These are phyloP conservation scores for Hortaea werneckii DNA, from an alignment of 2,329 filamentous ascomycete species.

Conservation along the genomic window DNA sequence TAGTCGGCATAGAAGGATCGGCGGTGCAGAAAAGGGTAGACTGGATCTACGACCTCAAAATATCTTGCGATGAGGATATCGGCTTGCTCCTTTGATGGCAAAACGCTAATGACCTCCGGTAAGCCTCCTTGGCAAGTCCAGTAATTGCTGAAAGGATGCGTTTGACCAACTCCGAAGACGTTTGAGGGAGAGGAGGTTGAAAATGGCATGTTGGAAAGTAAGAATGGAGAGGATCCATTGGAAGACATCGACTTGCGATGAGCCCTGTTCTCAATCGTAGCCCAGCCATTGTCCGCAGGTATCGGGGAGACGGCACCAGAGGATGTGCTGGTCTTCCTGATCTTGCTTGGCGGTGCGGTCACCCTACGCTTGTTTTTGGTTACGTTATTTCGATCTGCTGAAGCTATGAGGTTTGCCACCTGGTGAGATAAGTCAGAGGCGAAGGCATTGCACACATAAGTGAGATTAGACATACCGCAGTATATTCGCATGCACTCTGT, in stretches of 20 bases:
- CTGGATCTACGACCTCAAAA: constrained; percentile 58
- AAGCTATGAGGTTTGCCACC: constrained; percentile 60
- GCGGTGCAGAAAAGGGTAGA: constrained; percentile 71
- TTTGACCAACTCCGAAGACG: constrained; percentile 69
- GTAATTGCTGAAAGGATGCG: constrained; percentile 74
- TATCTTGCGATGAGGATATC: constrained; percentile 53
- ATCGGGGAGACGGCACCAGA: constrained; percentile 14
- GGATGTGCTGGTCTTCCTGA: constrained; percentile 20
- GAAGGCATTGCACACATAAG: too few species aligned
- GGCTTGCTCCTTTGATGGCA: constrained; percentile 66
- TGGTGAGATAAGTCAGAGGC: constrained; percentile 23
- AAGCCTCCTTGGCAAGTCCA: constrained; percentile 72
- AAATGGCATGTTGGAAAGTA: constrained; percentile 64
- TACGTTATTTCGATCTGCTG: constrained; percentile 36
- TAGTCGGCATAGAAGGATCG: constrained; percentile 70
- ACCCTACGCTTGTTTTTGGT: constrained; percentile 19
- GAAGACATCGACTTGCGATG: constrained; percentile 11
- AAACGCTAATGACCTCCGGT: constrained; percentile 62
- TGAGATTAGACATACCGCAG: constrained; percentile 19
- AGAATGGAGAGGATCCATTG: constrained; percentile 30
- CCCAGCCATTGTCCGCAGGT: constrained; percentile 20
- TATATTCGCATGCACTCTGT: constrained; percentile 66
- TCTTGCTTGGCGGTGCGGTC: constrained; percentile 25
- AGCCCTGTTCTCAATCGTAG: constrained; percentile 13
- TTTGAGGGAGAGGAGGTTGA: constrained; percentile 61